Percentiles rank a stretch among this genome's conserved stretches.
Evolutionary conservation across 192 early-diverging fungal genomes (phyloP).

Genomic region (Coemansia erecta): DNA sequence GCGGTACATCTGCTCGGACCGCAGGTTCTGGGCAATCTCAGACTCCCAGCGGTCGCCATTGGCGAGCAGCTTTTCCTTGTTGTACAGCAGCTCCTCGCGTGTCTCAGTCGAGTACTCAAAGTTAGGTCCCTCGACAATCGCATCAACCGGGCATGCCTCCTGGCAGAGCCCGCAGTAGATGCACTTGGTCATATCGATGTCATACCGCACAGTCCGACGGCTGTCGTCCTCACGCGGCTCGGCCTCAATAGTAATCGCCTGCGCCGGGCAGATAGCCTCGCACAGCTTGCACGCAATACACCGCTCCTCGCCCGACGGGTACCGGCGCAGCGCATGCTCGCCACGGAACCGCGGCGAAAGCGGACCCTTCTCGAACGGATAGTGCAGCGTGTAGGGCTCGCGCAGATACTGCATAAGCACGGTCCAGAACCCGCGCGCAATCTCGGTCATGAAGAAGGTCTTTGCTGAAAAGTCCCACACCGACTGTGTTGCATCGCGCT

Average conservation of each 20-base stretch:
- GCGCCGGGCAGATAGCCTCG: constrained; percentile 96
- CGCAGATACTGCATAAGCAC: constrained; percentile 92
- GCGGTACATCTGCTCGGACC: constrained; percentile 63
- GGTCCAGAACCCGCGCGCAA: constrained; percentile 87
- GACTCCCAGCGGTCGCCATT: constrained; percentile 99
- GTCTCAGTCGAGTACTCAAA: constrained; percentile 97
- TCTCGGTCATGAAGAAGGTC: constrained; percentile 87
- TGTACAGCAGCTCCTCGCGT: constrained; percentile 95
- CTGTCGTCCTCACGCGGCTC: constrained; percentile 93
- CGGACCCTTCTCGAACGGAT: constrained; percentile 94
- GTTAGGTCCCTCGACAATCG: constrained; percentile 97
- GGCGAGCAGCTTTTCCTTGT: constrained; percentile 94
- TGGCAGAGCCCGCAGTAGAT: constrained; percentile 98
- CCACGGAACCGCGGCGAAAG: constrained; percentile 92
- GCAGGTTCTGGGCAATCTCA: constrained; percentile 76
- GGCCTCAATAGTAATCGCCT: constrained; percentile 97
- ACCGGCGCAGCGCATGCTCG: constrained; percentile 93
- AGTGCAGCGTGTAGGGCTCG: constrained; percentile 93
- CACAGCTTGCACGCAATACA: constrained; percentile 99
- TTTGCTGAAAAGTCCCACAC: constrained; percentile 66
- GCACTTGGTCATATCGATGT: constrained; percentile 99
- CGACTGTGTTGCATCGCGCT: constrained; percentile 47
- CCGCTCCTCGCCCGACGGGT: constrained; percentile 95
- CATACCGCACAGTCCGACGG: constrained; percentile 93
- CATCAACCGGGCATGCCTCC: constrained; percentile 95